Evolutionary conservation across 1,284 basidiomycete species (phyloP).

Genomic region (Malassezia dermatis): DNA sequence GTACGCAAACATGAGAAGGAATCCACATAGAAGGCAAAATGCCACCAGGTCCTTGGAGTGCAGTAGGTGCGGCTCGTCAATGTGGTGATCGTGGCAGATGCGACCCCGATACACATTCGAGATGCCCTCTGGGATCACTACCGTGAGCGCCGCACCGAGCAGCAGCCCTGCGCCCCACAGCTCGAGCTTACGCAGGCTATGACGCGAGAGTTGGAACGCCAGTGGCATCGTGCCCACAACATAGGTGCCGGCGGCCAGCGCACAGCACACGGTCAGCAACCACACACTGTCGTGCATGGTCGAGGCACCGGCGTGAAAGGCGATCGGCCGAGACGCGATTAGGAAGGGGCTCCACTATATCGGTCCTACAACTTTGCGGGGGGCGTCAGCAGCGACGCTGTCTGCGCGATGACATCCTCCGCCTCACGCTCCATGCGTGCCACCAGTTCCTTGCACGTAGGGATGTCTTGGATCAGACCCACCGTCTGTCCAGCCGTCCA

Average conservation of each 20-base stretch:
- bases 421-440: slow-evolving; percentile 65
- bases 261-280: slow-evolving; percentile 7
- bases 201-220: slow-evolving; percentile 28
- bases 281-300: slow-evolving; percentile 6
- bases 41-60: slow-evolving; percentile 29
- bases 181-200: slow-evolving; percentile 34
- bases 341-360: not conserved
- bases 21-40: slow-evolving; percentile 33
- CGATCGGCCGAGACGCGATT: not conserved
- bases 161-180: slow-evolving; percentile 42
- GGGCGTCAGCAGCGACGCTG: not conserved
- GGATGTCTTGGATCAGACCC: slow-evolving; percentile 76
- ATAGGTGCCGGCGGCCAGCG: slow-evolving; percentile 38
- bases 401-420: slow-evolving; percentile 54
- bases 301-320: not conserved
- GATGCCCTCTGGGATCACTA: slow-evolving; percentile 42
- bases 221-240: slow-evolving; percentile 34
- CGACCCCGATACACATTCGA: slow-evolving; percentile 8
- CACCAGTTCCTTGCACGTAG: slow-evolving; percentile 68
- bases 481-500: slow-evolving; percentile 71
- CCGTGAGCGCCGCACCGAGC: slow-evolving; percentile 40
- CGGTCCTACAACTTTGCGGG: not conserved
- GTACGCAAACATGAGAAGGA: slow-evolving; percentile 40
- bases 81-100: not conserved
- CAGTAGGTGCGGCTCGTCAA: not conserved